A percentile compares a stretch with the other conserved stretches of the same genome.
phyloP scores from a whole-genome alignment of 768 basidiomycete genomes.

The Punctularia strigosozonata region DNA sequence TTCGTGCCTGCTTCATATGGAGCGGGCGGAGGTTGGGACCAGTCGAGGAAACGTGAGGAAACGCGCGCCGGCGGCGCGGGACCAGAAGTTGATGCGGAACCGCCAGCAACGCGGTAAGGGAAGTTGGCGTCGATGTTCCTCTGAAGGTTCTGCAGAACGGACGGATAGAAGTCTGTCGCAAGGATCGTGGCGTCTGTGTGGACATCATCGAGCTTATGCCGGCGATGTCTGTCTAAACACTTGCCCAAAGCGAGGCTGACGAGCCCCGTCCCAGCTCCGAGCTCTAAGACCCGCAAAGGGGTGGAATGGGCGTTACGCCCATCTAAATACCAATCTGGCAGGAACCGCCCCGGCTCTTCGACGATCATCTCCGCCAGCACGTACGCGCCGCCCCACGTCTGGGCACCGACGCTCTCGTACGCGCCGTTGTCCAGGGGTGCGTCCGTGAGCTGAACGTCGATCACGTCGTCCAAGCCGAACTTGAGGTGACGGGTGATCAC shows the following conservation, averaged over 20 bases:
- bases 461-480: constrained; percentile 24
- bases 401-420: constrained; percentile 64
- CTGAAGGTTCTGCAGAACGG: constrained; percentile 34
- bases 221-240: constrained; percentile 9
- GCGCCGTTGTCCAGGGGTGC: constrained; percentile 60
- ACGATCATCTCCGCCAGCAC: constrained; percentile 68
- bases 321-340: constrained; percentile 23
- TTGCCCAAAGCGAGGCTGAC: constrained; percentile 31
- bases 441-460: constrained; percentile 45
- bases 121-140: constrained; percentile 30
- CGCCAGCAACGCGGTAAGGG: constrained; percentile 3
- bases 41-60: constrained; percentile 23
- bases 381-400: constrained; percentile 84
- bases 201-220: too few relatives aligned
- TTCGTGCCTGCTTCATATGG: too few relatives aligned
- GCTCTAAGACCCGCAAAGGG: constrained; percentile 32
- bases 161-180: constrained; percentile 38
- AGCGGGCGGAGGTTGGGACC: constrained; percentile 15
- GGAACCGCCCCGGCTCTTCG: constrained; percentile 40
- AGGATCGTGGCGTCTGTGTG: constrained; percentile 17
- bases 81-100: too few relatives aligned
- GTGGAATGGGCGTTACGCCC: background rate
- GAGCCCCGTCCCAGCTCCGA: constrained; percentile 48
- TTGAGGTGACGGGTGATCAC: constrained; percentile 37
- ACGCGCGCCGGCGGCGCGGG: background rate